Evolutionary conservation across 805 yeast genomes (phyloP).

Genomic region (Cyberlindnera maritima): DNA sequence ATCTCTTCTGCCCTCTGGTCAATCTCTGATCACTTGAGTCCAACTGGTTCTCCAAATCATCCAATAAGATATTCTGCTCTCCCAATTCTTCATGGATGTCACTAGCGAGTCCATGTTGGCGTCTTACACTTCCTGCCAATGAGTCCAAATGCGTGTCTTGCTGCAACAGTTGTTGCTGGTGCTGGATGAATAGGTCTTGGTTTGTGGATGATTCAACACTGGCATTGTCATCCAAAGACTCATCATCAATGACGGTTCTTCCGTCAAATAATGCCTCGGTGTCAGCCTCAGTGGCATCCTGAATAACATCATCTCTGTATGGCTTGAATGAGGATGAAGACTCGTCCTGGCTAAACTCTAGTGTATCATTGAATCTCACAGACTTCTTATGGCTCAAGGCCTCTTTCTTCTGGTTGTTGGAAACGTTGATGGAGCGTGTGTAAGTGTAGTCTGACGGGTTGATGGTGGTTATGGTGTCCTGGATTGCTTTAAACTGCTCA

Average conservation of each 20-base stretch:
- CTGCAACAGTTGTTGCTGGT: slow-evolving; percentile 44
- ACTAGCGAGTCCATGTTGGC: slow-evolving; percentile 44
- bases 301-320: slow-evolving; percentile 20
- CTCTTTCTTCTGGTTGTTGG: slow-evolving; percentile 6
- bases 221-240: slow-evolving; percentile 5
- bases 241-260: slow-evolving; percentile 10
- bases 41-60: slow-evolving; percentile 48
- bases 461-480: slow-evolving; percentile 11
- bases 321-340: slow-evolving; percentile 14
- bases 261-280: slow-evolving; percentile 18
- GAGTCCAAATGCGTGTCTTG: slow-evolving; percentile 44
- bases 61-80: slow-evolving; percentile 46
- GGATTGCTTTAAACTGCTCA: slow-evolving; percentile 17
- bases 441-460: slow-evolving; percentile 22
- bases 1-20: slow-evolving; percentile 37
- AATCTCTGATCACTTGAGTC: slow-evolving; percentile 41
- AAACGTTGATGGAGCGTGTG: slow-evolving; percentile 10
- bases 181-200: slow-evolving; percentile 36
- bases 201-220: slow-evolving; percentile 28
- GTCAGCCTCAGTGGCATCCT: slow-evolving; percentile 6
- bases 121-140: slow-evolving; percentile 41
- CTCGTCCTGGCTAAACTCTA: slow-evolving; percentile 17
- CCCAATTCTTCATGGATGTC: slow-evolving; percentile 46
- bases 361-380: slow-evolving; percentile 28
- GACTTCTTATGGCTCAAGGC: slow-evolving; percentile 24